These are phyloP conservation scores for Lanmaoa rubissima DNA, from an alignment of 768 basidiomycete species.

Conservation along the genomic window DNA sequence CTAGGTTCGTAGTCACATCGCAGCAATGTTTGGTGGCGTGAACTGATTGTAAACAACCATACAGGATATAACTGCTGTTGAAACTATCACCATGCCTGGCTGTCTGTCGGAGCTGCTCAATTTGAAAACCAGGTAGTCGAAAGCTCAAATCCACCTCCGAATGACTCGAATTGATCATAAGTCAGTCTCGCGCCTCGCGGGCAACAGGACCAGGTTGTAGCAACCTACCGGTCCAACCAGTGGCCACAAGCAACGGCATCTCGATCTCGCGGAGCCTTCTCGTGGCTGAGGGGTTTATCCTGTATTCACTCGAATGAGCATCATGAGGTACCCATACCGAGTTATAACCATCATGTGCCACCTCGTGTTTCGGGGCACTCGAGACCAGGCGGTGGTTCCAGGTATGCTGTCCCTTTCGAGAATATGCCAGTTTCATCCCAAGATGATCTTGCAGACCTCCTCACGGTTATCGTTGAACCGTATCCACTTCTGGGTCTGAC, in stretches of 20 bases:
- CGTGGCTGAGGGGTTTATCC: not conserved
- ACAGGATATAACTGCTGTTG: not conserved
- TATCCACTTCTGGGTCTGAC: not conserved
- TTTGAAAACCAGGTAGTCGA: constrained; percentile 1
- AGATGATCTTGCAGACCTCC: not conserved
- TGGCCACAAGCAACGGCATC: not conserved
- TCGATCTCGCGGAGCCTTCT: not conserved
- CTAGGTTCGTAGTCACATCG: not conserved
- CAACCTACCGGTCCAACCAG: not conserved
- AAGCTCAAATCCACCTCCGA: not conserved
- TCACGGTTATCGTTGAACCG: not conserved
- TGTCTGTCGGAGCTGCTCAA: not conserved
- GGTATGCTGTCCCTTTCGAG: not conserved
- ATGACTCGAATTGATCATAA: not conserved
- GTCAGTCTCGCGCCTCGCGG: constrained; percentile 7
- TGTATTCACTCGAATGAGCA: not conserved
- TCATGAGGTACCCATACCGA: not conserved
- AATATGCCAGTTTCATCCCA: not conserved
- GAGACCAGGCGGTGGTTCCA: not conserved
- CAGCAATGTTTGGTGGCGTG: not conserved
- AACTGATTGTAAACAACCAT: not conserved
- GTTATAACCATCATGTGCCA: not conserved
- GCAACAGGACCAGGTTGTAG: accelerated
- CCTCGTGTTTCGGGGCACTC: not conserved
- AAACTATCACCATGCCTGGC: not conserved